These are phyloP conservation scores for Russula earlei DNA, from an alignment of 768 basidiomycete genomes.

Conservation along the genomic window DNA sequence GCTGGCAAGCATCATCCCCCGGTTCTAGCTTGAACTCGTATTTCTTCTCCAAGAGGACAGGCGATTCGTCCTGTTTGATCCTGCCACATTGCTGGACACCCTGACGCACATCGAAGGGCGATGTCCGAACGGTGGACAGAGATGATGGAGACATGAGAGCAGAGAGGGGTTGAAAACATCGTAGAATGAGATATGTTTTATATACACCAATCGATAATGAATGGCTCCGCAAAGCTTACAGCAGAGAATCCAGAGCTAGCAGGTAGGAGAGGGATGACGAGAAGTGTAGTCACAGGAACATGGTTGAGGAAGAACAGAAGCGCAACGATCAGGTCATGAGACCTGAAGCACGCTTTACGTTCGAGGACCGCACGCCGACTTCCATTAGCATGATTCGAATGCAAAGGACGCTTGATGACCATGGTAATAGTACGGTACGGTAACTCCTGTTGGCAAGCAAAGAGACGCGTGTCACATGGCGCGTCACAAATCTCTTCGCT, in stretches of 20 bases:
- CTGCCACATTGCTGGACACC: neutral
- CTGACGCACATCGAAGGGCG: neutral
- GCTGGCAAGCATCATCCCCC: constrained; percentile 17
- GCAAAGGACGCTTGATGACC: too few relatives aligned
- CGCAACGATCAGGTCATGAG: too few relatives aligned
- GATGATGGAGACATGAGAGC: neutral
- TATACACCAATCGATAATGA: too few relatives aligned
- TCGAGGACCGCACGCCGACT: too few relatives aligned
- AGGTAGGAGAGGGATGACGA: neutral
- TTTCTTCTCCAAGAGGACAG: neutral
- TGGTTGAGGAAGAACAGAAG: too few relatives aligned
- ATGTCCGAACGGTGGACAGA: neutral
- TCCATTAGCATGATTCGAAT: too few relatives aligned
- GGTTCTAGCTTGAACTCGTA: constrained; percentile 6
- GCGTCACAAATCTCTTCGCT: neutral
- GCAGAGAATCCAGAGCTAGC: neutral
- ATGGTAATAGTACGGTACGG: too few relatives aligned
- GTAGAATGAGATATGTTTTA: neutral
- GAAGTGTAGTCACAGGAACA: neutral
- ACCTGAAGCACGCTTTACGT: too few relatives aligned
- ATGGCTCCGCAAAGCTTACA: neutral
- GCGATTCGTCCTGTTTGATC: neutral
- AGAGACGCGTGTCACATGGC: neutral
- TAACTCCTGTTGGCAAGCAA: too few relatives aligned
- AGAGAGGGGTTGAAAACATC: neutral